Conservation (phyloP, 768 basidiomycete species). For the Panus rudis region DNA sequence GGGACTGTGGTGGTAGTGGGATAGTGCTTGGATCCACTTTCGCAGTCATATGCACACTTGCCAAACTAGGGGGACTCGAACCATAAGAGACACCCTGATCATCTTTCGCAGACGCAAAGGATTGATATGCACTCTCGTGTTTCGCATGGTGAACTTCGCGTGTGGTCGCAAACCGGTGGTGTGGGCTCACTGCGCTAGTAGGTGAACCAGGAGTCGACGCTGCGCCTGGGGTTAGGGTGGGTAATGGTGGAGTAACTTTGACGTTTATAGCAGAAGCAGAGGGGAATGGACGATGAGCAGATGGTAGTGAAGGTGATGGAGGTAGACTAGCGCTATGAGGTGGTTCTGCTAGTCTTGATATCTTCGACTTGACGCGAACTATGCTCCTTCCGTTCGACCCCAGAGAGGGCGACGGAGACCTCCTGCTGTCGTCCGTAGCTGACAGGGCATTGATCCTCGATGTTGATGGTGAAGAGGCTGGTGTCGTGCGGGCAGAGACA, state of each 20-base stretch:
- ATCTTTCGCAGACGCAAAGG: constrained; percentile 15
- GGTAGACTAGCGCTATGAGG: too few relatives aligned
- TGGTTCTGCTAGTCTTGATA: constrained; percentile 43
- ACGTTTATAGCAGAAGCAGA: constrained; percentile 18
- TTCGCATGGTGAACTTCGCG: constrained; percentile 13
- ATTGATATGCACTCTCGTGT: constrained; percentile 13
- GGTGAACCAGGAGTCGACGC: constrained; percentile 12
- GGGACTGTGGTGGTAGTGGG: constrained; percentile 64
- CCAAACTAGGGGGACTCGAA: too few relatives aligned
- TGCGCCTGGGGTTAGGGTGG: constrained; percentile 5
- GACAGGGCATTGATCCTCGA: constrained; percentile 10
- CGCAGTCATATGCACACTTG: too few relatives aligned
- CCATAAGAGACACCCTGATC: constrained; percentile 21
- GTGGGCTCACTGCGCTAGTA: background rate
- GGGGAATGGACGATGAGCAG: constrained; percentile 14
- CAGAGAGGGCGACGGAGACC: constrained; percentile 1
- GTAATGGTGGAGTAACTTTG: constrained; percentile 19
- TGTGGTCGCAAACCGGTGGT: constrained; percentile 18
- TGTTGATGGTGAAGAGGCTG: constrained; percentile 11
- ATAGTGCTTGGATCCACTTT: constrained; percentile 51
- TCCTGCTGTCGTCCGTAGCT: constrained; percentile 14
- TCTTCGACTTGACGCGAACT: constrained; percentile 52
- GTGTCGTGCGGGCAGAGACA: constrained; percentile 4
- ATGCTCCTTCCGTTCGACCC: constrained; percentile 9
- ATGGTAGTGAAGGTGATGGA: constrained; percentile 16